Evolutionary conservation across 2,329 filamentous ascomycete species (phyloP).

Genomic region (Helotiales sp.): DNA sequence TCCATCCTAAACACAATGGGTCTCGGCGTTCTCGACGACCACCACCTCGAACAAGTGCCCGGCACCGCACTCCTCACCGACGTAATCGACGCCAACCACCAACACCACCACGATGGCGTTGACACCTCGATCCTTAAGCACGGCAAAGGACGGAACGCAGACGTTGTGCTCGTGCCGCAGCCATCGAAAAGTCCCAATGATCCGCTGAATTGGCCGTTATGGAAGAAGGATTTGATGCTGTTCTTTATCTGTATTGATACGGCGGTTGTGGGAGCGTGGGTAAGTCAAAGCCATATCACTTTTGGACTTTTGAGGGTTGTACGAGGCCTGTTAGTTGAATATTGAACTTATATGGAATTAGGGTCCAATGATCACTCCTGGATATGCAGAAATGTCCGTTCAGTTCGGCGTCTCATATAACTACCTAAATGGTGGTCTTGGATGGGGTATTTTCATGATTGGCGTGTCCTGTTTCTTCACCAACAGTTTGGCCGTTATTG

Average conservation of each 20-base stretch:
- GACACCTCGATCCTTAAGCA: slow-evolving; percentile 39
- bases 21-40: slow-evolving; percentile 36
- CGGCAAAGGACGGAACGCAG: slow-evolving; percentile 27
- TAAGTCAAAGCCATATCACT: no score
- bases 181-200: slow-evolving; percentile 55
- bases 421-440: slow-evolving; percentile 43
- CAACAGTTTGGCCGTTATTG: slow-evolving; percentile 23
- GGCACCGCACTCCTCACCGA: slow-evolving; percentile 42
- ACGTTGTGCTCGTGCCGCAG: slow-evolving; percentile 45
- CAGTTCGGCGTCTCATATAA: slow-evolving; percentile 44
- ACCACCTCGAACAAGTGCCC: slow-evolving; percentile 33
- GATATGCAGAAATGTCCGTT: slow-evolving; percentile 42
- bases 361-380: slow-evolving; percentile 46
- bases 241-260: slow-evolving; percentile 47
- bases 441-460: slow-evolving; percentile 44
- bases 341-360: no score
- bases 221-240: slow-evolving; percentile 48
- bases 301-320: no score
- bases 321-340: no score
- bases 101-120: slow-evolving; percentile 43
- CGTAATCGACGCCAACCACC: slow-evolving; percentile 42
- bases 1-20: slow-evolving; percentile 22
- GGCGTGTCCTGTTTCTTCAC: slow-evolving; percentile 38
- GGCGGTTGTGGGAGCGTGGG: slow-evolving; percentile 44
- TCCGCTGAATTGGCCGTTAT: slow-evolving; percentile 53